Conservation (phyloP, 495 filamentous ascomycete species). For the Annulohypoxylon bovei region DNA sequence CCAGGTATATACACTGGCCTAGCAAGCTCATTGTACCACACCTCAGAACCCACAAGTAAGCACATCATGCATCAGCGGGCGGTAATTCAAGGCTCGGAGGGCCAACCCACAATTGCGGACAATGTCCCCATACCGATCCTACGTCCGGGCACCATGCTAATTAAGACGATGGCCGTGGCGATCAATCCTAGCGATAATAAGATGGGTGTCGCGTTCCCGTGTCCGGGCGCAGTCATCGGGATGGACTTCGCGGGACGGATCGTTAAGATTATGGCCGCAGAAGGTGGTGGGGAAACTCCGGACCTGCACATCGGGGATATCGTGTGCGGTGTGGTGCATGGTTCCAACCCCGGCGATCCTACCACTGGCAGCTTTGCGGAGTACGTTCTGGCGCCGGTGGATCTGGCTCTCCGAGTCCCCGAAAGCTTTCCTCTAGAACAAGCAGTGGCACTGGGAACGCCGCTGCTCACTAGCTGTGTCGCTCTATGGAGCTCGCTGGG, state of each 20-base stretch:
- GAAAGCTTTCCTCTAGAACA: background rate
- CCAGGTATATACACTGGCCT: background rate
- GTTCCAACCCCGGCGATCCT: background rate
- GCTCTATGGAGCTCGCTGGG: background rate
- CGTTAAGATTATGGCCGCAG: background rate
- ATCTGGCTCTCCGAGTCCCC: background rate
- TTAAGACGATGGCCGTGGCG: background rate
- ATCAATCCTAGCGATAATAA: background rate
- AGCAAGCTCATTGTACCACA: background rate
- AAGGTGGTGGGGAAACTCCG: background rate
- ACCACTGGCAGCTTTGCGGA: background rate
- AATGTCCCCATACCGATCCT: background rate
- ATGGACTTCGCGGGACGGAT: background rate
- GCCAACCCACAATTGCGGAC: background rate
- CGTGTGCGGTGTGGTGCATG: background rate
- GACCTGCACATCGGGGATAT: background rate
- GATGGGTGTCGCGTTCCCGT: background rate
- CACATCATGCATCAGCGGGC: background rate
- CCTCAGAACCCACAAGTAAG: background rate
- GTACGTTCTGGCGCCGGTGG: background rate
- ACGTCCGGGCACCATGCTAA: background rate
- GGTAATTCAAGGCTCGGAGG: background rate
- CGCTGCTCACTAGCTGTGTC: background rate
- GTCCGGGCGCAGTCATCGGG: background rate
- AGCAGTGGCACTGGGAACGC: background rate